Evolutionary conservation across 2,329 filamentous ascomycete genomes (phyloP), one percentile per base, ranked within the genome.

Genomic region (Diplocarpon mali): DNA sequence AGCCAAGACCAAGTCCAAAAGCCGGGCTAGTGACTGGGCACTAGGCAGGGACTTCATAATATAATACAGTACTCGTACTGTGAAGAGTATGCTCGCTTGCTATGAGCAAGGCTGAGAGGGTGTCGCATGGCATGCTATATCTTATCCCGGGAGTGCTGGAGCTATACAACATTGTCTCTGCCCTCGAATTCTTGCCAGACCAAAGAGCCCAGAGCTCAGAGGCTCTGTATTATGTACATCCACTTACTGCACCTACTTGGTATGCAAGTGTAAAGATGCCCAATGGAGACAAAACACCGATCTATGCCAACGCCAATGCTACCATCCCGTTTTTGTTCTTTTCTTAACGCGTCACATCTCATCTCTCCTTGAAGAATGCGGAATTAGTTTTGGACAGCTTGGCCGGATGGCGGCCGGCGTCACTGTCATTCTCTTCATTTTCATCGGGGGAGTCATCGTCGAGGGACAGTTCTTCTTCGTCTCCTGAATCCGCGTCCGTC

Each of bases 401-500:
- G 6, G 55, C 42, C n/a, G 57, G 54, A 15, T 57, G 58, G 1
- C 50, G 58, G 1, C 50, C 49, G 11, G 48, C 53, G 36, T 48
- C 62, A 46, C 67, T 66, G 42, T 70, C 68, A 49, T 66, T 69
- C 38, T 64, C 66, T 5, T 66, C 68, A 2, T 61, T 59, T 14
- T 65, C 66, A 20, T 60, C 65, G 14, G 60, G 63, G 3, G 65
- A 68, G 42, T 69, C 67, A 31, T 67, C 65, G 35, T 67, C 67
- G 35, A 69, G 67, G 50, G 66, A 66, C 6, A 67, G 65, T 13
- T 67, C 62, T 31, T 71, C 69, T 40, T 72, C 71, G 37, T 62
- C 60, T 5, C 51, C 57, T 2, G 52, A 47, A 35, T 62, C 61
- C 2, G 49, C 57, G 49, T 62, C 60, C 6, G 60, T 60, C 54